Evolutionary conservation across 2,329 filamentous ascomycete species (phyloP), one percentile per base, ranked within the genome.

Genomic region (Madurella fahalii): DNA sequence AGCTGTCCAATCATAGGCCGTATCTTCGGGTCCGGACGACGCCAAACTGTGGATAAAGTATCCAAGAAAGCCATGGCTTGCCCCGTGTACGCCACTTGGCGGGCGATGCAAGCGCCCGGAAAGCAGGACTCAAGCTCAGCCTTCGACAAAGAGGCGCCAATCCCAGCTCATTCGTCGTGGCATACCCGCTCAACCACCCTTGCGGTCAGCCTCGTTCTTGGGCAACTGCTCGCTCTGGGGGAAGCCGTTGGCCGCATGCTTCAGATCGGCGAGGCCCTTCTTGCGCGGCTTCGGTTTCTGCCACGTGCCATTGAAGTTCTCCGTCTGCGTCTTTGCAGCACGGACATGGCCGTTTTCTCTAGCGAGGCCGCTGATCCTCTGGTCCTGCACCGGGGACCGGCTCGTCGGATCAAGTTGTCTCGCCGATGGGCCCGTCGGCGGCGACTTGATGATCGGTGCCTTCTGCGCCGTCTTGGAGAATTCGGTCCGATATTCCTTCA

Each of bases 141-240:
- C 25, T 5, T 41, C 20, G 9, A 31, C 16, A 34, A 37, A 7
- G 25, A 25, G 25, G 25, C 25, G 25, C 25, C 25, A 25, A 7
- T 25, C 25, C 7, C 25, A 25, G 7, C 25, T 25, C 25, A 25
- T 7, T 25, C 25, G 25, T 7, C 20, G 15, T 7, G 17, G 17
- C 20, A 2, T 25, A 34, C 18, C n/a, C 52, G 18, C 39, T 79
- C 73, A 86, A 47, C 83, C 83, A 2, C 83, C 83, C 63, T 85
- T 86, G 55, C 83, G 78, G 56, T 86, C 83, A 2, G 77, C 78
- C 12, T 80, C 79, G 50, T 83, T 77, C 67, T 77, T 81, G 2
- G 83, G 83, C 17, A 71, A 72, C 65, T 77, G 75, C 66, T 86
- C 83, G 56, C 74, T 72, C 30, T 76, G 74, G 7, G 70, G 64